Conservation (phyloP, 2,329 filamentous ascomycete species). For the Colletotrichum tabaci region DNA sequence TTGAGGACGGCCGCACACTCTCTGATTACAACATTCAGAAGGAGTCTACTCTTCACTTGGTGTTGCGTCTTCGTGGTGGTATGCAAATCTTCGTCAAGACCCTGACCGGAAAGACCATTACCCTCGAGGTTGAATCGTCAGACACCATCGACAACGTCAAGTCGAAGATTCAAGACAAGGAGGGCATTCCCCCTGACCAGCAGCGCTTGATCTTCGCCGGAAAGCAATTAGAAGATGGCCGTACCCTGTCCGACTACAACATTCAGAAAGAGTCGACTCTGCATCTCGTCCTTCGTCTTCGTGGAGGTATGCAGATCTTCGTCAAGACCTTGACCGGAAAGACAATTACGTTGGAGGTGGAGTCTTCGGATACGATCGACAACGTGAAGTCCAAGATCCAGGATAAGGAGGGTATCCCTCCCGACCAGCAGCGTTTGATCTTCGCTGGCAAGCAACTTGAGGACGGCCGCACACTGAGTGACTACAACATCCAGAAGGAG, state of each 20-base stretch:
- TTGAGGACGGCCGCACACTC: constrained; percentile 93
- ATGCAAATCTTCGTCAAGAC: constrained; percentile 94
- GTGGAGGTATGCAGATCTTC: constrained; percentile 86
- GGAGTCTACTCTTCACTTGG: constrained; percentile 87
- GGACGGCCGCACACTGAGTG: constrained; percentile 89
- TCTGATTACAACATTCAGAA: constrained; percentile 98
- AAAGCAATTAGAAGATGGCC: constrained; percentile 93
- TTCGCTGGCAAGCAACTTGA: constrained; percentile 97
- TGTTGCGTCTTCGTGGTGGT: constrained; percentile 89
- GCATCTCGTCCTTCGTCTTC: constrained; percentile 84
- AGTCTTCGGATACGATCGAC: constrained; percentile 92
- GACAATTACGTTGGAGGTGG: constrained; percentile 93
- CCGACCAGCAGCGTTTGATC: constrained; percentile 95
- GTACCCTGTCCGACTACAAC: constrained; percentile 95
- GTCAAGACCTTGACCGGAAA: constrained; percentile 91
- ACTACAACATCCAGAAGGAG: constrained; percentile 93
- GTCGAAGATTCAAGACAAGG: constrained; percentile 92
- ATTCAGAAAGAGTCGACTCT: constrained; percentile 93
- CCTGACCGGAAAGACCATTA: constrained; percentile 93
- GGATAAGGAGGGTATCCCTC: constrained; percentile 97
- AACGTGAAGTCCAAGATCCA: constrained; percentile 98
- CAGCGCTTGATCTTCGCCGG: constrained; percentile 95
- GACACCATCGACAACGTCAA: constrained; percentile 97
- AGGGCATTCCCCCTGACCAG: constrained; percentile 94
- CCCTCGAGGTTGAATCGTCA: constrained; percentile 88